Percentiles rank a stretch among this genome's conserved stretches.
phyloP scores from a whole-genome alignment of 371 early-diverging fungal genomes.

The Apophysomyces sp. region DNA sequence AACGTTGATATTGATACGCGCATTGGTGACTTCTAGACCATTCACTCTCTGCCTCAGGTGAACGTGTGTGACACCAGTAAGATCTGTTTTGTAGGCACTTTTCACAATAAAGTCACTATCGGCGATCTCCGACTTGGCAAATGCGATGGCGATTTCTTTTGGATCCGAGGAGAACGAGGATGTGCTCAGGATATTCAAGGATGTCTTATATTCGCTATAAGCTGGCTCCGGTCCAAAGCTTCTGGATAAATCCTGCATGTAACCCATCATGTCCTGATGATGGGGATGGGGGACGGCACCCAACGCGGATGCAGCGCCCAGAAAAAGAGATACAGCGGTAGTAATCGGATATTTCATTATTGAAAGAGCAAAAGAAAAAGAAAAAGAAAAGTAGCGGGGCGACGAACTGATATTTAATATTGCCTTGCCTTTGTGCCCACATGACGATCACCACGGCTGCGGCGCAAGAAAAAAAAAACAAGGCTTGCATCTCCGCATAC shows the following conservation, averaged over 20 bases:
- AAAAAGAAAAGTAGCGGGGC: constrained; percentile 2
- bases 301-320: background rate
- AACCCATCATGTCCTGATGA: constrained; percentile 4
- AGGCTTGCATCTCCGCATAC: background rate
- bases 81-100: constrained; percentile 65
- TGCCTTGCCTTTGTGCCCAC: background rate
- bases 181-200: constrained; percentile 1
- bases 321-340: constrained; percentile 4
- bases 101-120: constrained; percentile 51
- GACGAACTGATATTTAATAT: background rate
- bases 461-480: background rate
- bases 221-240: constrained; percentile 37
- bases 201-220: constrained; percentile 23
- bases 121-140: constrained; percentile 41
- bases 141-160: constrained; percentile 43
- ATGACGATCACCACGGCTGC: constrained; percentile 1
- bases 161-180: constrained; percentile 7
- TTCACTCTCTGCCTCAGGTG: constrained; percentile 74
- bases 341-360: constrained; percentile 11
- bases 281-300: background rate
- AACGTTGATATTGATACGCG: constrained; percentile 80
- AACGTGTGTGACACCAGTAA: constrained; percentile 81
- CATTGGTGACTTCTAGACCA: constrained; percentile 80
- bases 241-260: constrained; percentile 21
- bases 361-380: background rate